Evolutionary conservation across 192 early-diverging fungal species (phyloP), one percentile per base, ranked within the genome.

Genomic region (Dissophora globulifera): DNA sequence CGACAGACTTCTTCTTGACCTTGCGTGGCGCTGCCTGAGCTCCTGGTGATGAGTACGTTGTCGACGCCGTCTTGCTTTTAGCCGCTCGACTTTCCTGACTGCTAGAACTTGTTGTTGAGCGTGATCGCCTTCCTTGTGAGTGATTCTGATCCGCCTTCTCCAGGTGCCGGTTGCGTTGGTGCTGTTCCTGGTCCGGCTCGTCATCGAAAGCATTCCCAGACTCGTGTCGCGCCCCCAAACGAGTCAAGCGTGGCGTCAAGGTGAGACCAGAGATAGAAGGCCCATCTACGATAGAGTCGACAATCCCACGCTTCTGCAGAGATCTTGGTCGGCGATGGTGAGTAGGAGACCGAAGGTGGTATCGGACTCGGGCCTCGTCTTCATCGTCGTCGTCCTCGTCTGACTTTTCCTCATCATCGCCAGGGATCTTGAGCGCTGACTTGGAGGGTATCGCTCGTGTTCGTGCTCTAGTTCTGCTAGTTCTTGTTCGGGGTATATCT

Each of bases 331-430:
- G 63, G 20, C 64, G 72, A 13, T 62, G 72, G 25, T 76, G 72
- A 2, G 57, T 11, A 10, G 61, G 72, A 26, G 63, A 54, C 20
- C 72, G 62, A 9, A 76, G 58, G 40, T 66, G 58, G 32, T 76
- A 76, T 49, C 63, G 49, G 29, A 60, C 54, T 5, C 33, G 29
- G 12, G 27, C 50, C 8, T 60, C 57, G 19, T 76, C 72, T 2
- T 76, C 72, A 29, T 76, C 72, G 17, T 76, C 72, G 25, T 76
- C 72, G 5, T 75, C 71, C 13, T 66, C 55, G 8, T 67, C 72
- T 56, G 58, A 65, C 26, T 67, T 65, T 35, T 67, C 60, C 2
- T 57, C 48, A 12, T 57, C 32, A 30, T 50, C 69, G 47, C 60
- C 59, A 48, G 63, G 51, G 8, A 65, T 31, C 15, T 52, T 55